Percentiles rank a stretch among this genome's conserved stretches.
phyloP scores from a whole-genome alignment of 2,329 filamentous ascomycete genomes.

The Truncatella angustata region DNA sequence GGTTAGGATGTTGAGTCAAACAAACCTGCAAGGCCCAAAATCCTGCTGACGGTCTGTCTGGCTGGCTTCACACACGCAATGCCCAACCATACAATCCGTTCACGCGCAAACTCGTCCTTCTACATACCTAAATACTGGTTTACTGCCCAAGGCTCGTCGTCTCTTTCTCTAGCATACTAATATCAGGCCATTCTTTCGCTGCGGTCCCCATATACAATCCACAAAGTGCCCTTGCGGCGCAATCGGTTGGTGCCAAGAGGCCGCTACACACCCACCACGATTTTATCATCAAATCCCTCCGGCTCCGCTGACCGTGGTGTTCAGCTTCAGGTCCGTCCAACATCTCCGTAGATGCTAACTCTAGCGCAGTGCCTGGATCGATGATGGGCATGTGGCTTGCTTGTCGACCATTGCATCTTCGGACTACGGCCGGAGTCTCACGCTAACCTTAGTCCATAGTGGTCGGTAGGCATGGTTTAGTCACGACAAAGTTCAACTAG shows the following conservation, averaged over 20 bases:
- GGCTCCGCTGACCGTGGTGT: neutral
- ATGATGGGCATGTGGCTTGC: neutral
- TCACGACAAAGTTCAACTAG: neutral
- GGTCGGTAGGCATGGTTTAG: no score
- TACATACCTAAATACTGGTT: no score
- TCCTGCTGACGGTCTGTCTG: no score
- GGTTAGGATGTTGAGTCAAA: no score
- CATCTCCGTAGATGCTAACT: no score
- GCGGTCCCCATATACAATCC: neutral
- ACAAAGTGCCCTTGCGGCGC: neutral
- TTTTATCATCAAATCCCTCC: neutral
- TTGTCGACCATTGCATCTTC: neutral
- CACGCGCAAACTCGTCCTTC: no score
- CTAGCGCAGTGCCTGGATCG: neutral
- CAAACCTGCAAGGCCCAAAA: no score
- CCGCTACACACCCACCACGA: neutral
- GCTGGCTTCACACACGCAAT: no score
- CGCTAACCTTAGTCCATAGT: no score
- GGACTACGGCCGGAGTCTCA: neutral
- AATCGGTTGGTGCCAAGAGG: neutral
- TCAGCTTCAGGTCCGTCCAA: no score
- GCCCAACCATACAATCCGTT: no score
- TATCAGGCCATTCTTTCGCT: neutral
- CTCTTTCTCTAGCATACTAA: neutral
- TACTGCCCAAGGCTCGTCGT: no score